Percentiles rank a stretch among this genome's conserved stretches.
These are phyloP conservation scores for Neurospora sp. DNA, from an alignment of 495 filamentous ascomycete species.

Conservation along the genomic window DNA sequence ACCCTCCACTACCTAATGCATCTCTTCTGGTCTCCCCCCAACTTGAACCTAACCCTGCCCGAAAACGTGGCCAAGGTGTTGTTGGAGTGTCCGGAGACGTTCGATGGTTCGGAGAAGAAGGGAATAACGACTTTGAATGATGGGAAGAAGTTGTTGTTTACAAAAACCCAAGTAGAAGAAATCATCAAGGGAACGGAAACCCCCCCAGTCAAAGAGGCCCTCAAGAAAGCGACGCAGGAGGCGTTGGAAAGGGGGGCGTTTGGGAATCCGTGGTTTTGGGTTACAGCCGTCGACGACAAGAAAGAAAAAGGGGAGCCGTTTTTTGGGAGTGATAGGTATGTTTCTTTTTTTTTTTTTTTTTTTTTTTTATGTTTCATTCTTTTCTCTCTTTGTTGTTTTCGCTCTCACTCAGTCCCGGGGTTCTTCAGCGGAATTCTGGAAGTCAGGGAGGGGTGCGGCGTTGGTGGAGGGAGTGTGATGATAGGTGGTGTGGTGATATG, in stretches of 20 bases:
- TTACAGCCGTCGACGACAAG: conserved; percentile 34
- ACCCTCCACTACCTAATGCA: conserved; percentile 25
- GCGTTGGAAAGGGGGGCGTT: conserved; percentile 57
- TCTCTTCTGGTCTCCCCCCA: conserved; percentile 31
- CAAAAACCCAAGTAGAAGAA: conserved; percentile 24
- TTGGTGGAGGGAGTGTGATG: too few relatives aligned
- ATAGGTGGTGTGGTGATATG: too few relatives aligned
- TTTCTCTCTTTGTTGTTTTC: too few relatives aligned
- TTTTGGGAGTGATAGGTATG: conserved; percentile 66
- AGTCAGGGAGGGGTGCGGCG: too few relatives aligned
- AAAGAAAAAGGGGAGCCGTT: conserved; percentile 52
- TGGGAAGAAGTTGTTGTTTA: conserved; percentile 21
- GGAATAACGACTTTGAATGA: not conserved
- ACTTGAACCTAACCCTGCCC: conserved; percentile 16
- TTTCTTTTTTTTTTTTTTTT: not conserved
- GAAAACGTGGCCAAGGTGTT: conserved; percentile 20
- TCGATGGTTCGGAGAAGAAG: not conserved
- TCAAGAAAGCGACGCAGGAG: conserved; percentile 48
- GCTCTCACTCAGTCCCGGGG: too few relatives aligned
- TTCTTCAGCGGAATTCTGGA: too few relatives aligned
- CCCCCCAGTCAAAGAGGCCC: conserved; percentile 46
- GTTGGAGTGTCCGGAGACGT: conserved; percentile 8
- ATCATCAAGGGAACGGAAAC: conserved; percentile 41
- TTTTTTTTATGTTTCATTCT: too few relatives aligned
- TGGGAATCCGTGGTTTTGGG: conserved; percentile 68